Base-by-base conservation (phyloP, 305 asterid species). In the Fraxinus nigra region DNA sequence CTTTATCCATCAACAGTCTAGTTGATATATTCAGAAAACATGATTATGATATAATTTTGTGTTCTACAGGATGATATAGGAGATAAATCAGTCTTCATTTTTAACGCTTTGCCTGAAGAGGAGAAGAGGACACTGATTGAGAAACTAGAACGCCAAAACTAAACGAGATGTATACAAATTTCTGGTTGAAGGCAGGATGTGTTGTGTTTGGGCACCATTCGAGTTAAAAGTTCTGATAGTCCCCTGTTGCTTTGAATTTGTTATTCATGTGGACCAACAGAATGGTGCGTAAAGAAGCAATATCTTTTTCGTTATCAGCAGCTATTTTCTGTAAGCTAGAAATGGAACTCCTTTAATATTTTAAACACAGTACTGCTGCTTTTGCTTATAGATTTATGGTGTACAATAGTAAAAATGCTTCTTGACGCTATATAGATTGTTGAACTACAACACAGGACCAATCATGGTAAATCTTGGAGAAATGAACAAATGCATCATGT, bases 81-180 rank as follows among this genome's bases (percentile, higher is more conserved):
- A 34, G 99, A 95, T 72, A 94, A 95, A 87, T 94, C 98, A 0
- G 95, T 95, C 78, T 95, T 95, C 87, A 89, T 89, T 79, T 95
- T 94, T 94, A 90, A 94, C 76, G 93, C 93, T 3, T 84, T 94
- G 82, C 81, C 94, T 1, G 88, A 89, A 70, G 91, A 88, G 72
- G 98, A 91, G 87, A 92, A 92, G 80, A 87, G 82, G 26, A 90
- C 87, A 18, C 82, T 92, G 65, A 65, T 91, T 32, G 80, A 80
- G 85, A 90, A 86, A 84, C 93, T 95, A 3, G 87, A 89, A 83
- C 81, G 84, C 85, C 93, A 89, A 81, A 83, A 83, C 79, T 81
- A 85, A 16, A 32, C 24, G 13, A 70, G 43, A 6, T 30, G n/a
- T 28, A 8, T 33, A 67, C 37, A 13, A 65, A 65, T 24, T 24